A percentile compares a stretch with the other conserved stretches of the same genome.
Conservation (phyloP, 1,284 basidiomycete species). For the Dichomitus squalens region DNA sequence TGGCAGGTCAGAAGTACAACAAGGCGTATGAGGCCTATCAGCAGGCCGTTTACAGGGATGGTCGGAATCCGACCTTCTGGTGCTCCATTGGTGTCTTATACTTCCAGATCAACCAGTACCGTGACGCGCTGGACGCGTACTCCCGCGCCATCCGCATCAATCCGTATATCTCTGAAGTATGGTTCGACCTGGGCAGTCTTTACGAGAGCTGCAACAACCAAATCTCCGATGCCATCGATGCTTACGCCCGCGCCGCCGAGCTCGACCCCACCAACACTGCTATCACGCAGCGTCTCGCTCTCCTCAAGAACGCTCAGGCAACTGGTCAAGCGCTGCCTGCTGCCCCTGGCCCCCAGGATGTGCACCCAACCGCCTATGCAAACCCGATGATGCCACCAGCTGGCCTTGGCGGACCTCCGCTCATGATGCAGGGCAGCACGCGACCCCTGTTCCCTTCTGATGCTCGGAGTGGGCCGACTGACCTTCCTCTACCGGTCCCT, state of each 20-base stretch:
- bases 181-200: conserved; percentile 96
- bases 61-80: conserved; percentile 99
- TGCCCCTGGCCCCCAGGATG: conserved; percentile 90
- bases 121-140: conserved; percentile 97
- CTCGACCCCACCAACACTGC: conserved; percentile 82
- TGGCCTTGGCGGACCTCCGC: conserved; percentile 61
- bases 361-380: conserved; percentile 93
- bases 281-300: conserved; percentile 76
- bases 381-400: conserved; percentile 68
- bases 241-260: conserved; percentile 91
- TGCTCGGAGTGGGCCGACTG: conserved; percentile 58
- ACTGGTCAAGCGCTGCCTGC: conserved; percentile 79
- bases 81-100: conserved; percentile 99
- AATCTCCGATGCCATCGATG: conserved; percentile 97
- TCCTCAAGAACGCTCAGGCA: conserved; percentile 82
- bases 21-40: conserved; percentile 99
- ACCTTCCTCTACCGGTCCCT: conserved; percentile 64
- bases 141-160: conserved; percentile 98
- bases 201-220: conserved; percentile 99
- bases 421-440: conserved; percentile 51
- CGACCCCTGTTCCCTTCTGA: conserved; percentile 62
- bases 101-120: conserved; percentile 99
- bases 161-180: conserved; percentile 98
- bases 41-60: conserved; percentile 98
- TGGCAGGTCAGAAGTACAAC: conserved; percentile 99